Evolutionary conservation across 169 alveolate species (phyloP).

Genomic region (Cryptosporidium sp.): DNA sequence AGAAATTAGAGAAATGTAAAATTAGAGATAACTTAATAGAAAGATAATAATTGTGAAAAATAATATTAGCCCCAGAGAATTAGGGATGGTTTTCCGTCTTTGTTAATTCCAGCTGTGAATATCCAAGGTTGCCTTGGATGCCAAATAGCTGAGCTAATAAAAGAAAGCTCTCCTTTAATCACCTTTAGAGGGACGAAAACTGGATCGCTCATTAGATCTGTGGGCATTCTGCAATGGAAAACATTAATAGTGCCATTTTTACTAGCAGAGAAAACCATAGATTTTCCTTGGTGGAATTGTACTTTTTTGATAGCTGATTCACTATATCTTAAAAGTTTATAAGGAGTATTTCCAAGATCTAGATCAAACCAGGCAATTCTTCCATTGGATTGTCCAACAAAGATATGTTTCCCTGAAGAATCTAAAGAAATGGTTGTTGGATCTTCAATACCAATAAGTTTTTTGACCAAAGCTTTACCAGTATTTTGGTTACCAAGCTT

Average conservation of each 20-base stretch:
- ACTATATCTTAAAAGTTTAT: conserved; percentile 87
- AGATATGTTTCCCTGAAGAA: conserved; percentile 88
- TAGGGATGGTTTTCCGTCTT: conserved; percentile 30
- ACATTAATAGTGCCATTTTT: conserved; percentile 86
- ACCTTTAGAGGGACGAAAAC: conserved; percentile 89
- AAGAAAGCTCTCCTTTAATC: conserved; percentile 81
- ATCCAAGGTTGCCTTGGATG: conserved; percentile 91
- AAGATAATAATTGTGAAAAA: not conserved
- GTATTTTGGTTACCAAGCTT: conserved; percentile 48
- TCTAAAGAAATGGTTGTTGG: conserved; percentile 85
- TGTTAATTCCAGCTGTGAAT: conserved; percentile 27
- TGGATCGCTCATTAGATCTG: conserved; percentile 85
- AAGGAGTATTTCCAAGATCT: conserved; percentile 88
- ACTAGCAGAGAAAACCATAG: conserved; percentile 86
- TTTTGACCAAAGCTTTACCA: conserved; percentile 79
- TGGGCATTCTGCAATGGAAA: conserved; percentile 88
- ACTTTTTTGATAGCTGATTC: conserved; percentile 86
- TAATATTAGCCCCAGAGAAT: conserved; percentile 34
- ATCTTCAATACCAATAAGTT: conserved; percentile 86
- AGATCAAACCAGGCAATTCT: conserved; percentile 90
- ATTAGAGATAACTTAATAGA: conserved; percentile 1
- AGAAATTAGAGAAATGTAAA: not conserved
- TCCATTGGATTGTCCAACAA: conserved; percentile 89
- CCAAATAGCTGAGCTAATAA: conserved; percentile 83
- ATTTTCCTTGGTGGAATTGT: conserved; percentile 81